These are phyloP conservation scores for Camptophora hylomeconis DNA, from an alignment of 2,329 filamentous ascomycete genomes.

Conservation along the genomic window DNA sequence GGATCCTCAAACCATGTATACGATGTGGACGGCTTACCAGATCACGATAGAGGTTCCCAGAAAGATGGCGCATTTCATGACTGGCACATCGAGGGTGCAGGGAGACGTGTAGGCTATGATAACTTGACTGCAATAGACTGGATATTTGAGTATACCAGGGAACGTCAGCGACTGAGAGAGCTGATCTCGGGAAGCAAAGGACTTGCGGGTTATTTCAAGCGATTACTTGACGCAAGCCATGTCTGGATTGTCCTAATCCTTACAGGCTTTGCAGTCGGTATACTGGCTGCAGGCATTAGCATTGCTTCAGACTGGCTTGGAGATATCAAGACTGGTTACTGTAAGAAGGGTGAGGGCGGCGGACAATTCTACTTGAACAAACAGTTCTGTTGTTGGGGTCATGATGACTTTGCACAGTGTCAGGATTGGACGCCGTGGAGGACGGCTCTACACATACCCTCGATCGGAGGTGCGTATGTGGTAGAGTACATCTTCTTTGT, in stretches of 20 bases:
- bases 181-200: conserved; percentile 54
- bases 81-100: conserved; percentile 84
- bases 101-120: conserved; percentile 84
- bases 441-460: conserved; percentile 53
- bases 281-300: conserved; percentile 78
- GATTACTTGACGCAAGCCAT: conserved; percentile 72
- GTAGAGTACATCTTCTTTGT: conserved; percentile 82
- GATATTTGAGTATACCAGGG: conserved; percentile 98
- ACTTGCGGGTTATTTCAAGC: conserved; percentile 57
- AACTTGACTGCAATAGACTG: conserved; percentile 96
- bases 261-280: conserved; percentile 71
- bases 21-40: not conserved
- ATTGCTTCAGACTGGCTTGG: conserved; percentile 86
- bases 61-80: conserved; percentile 42
- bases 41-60: conserved; percentile 2
- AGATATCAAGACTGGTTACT: conserved; percentile 83
- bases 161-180: conserved; percentile 73
- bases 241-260: conserved; percentile 82
- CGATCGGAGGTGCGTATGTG: conserved; percentile 59
- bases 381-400: conserved; percentile 85
- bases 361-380: conserved; percentile 85
- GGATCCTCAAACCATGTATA: not conserved
- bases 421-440: conserved; percentile 81
- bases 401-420: conserved; percentile 69
- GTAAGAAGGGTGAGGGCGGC: conserved; percentile 61